A percentile compares a stretch with the other conserved stretches of the same genome.
Conservation (phyloP, 164 flowering plant genomes). For the Malania oleifera region DNA sequence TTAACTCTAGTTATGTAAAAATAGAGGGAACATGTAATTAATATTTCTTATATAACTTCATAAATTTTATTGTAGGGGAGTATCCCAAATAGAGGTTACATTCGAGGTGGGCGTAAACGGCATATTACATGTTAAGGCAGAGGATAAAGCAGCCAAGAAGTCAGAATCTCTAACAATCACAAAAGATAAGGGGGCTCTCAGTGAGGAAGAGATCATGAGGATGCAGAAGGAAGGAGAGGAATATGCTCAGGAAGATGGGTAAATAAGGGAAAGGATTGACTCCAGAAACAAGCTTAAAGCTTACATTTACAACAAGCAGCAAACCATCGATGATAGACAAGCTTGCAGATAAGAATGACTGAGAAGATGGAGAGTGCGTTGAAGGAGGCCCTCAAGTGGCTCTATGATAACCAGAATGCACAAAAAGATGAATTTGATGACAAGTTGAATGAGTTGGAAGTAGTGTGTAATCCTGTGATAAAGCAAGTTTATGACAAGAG, state of each 20-base stretch:
- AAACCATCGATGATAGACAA: conserved; percentile 45
- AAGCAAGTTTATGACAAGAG: conserved; percentile 38
- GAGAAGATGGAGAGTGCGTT: conserved; percentile 41
- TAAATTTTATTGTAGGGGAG: conserved; percentile 33
- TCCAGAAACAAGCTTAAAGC: conserved; percentile 50
- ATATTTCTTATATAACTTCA: neutral
- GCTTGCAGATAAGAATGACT: conserved; percentile 41
- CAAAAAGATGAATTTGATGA: conserved; percentile 54
- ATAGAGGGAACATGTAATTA: no score
- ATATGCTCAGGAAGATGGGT: conserved; percentile 48
- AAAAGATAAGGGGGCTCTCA: conserved; percentile 49
- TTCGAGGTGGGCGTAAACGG: conserved; percentile 60
- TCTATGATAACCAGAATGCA: conserved; percentile 48
- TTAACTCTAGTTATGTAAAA: no score
- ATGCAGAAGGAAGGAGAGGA: conserved; percentile 53
- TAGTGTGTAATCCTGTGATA: conserved; percentile 46
- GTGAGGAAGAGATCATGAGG: conserved; percentile 47
- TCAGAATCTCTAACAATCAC: conserved; percentile 39
- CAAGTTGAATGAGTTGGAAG: conserved; percentile 52
- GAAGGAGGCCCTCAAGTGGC: conserved; percentile 55
- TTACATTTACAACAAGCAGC: conserved; percentile 48
- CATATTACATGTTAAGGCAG: conserved; percentile 47
- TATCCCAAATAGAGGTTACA: conserved; percentile 59
- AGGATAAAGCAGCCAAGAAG: conserved; percentile 49
- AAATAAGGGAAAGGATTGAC: conserved; percentile 41